Percentiles rank a stretch among this genome's conserved stretches.
These are phyloP conservation scores for Microsporum audouinii DNA, from an alignment of 2,329 filamentous ascomycete genomes.

Conservation along the genomic window DNA sequence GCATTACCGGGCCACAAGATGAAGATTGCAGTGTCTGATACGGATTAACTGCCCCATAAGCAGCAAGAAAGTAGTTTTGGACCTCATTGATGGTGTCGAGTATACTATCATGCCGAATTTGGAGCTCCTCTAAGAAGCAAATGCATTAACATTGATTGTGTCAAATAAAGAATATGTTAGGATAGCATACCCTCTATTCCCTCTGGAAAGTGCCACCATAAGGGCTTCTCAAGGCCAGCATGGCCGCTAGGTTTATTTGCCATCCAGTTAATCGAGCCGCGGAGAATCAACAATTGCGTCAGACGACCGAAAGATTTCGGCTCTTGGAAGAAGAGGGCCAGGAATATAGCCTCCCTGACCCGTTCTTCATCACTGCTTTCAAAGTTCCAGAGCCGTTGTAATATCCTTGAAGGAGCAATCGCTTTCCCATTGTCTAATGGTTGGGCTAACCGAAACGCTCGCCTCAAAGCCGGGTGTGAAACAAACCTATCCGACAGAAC, in stretches of 20 bases:
- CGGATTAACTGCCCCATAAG: conserved; percentile 29
- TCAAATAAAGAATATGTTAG: not conserved
- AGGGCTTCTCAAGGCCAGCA: conserved; percentile 15
- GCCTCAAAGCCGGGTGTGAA: not conserved
- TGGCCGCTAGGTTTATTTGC: conserved; percentile 19
- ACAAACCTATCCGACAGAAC: conserved; percentile 12
- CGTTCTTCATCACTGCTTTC: conserved; percentile 29
- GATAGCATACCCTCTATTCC: conserved; percentile 30
- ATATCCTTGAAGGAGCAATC: not conserved
- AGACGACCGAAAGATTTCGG: conserved; percentile 20
- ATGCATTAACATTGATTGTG: not conserved
- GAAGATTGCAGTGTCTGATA: conserved; percentile 13
- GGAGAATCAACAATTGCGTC: conserved; percentile 27
- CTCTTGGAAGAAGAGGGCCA: conserved; percentile 26
- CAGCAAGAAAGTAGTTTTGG: conserved; percentile 32
- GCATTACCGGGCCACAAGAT: conserved; percentile 4
- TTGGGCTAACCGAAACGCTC: not conserved
- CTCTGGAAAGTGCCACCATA: conserved; percentile 29
- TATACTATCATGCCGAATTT: conserved; percentile 30
- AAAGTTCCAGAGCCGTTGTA: conserved; percentile 18
- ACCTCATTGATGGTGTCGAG: conserved; percentile 34
- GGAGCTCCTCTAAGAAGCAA: conserved; percentile 30
- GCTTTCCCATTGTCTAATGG: not conserved
- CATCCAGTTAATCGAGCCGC: conserved; percentile 29
- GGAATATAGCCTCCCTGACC: conserved; percentile 30